Base-by-base conservation (phyloP, 2,329 filamentous ascomycete species). In the Aspergillus alliaceus region DNA sequence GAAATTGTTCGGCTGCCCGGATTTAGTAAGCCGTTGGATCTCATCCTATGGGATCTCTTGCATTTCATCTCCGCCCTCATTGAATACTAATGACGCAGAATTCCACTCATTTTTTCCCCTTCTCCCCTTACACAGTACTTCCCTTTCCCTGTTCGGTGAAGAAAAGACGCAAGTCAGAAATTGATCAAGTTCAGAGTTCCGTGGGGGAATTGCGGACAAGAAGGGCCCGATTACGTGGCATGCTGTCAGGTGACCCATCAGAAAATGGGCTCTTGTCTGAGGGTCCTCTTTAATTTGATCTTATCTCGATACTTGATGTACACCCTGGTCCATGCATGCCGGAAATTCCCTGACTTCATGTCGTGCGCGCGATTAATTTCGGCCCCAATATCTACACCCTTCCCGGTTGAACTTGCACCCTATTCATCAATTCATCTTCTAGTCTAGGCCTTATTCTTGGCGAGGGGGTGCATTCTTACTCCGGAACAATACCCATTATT, bases 1-100 rank as follows among this genome's bases (percentile, higher is more conserved):
- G 44, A 31, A 48, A 18, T 20, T 32, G 14, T 34, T 27, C 39
- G 18, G 59, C 20, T 56, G 39, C 24, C 57, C 54, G 31, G 51
- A 65, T 57, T 15, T 27, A 55, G 63, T 29, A 60, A 56, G 31
- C 63, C 57, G 54, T 48, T 54, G 50, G 48, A n/a, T 34, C 9
- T 44, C 12, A 7, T 31, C 53, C 40, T 47, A 35, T 54, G 29
- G 32, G 39, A 56, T 53, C 50, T 53, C 46, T 50, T 42, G 52
- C 47, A 55, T 42, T 55, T 58, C 32, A 46, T 52, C 44, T 48
- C 40, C 44, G 29, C 22, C 50, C 34, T 5, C 5, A 29, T 18
- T 53, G 25, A 31, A 15, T 31, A 31, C 12, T 31, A 44, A 34
- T 35, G 39, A 31, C 27, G 29, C 39, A 37, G n/a, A n/a, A n/a